Percentiles rank a stretch among this genome's conserved stretches.
These are phyloP conservation scores for Pelargonium australe DNA, from an alignment of 441 rosid genomes.

Conservation along the genomic window DNA sequence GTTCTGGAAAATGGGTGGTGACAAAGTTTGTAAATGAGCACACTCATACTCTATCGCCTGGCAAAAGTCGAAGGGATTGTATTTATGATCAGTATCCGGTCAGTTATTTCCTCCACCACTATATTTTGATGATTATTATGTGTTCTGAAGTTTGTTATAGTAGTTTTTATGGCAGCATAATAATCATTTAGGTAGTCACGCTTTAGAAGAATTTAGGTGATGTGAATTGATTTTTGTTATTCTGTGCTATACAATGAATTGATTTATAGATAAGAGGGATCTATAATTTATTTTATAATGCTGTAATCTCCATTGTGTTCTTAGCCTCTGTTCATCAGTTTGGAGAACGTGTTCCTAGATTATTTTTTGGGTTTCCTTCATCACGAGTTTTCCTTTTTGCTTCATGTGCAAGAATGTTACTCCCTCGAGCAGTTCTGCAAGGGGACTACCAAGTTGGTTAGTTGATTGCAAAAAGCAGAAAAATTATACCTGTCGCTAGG, in stretches of 20 bases:
- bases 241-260: too few relatives aligned
- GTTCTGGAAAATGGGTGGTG: conserved; percentile 85
- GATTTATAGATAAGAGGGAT: too few relatives aligned
- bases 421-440: not conserved
- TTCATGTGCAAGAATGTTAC: not conserved
- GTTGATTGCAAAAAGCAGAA: not conserved
- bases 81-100: conserved; percentile 97
- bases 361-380: too few relatives aligned
- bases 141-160: not conserved
- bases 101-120: conserved; percentile 31
- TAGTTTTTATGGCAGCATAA: conserved; percentile 1
- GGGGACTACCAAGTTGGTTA: not conserved
- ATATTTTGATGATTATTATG: not conserved
- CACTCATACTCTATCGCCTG: conserved; percentile 74
- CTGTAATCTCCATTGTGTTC: too few relatives aligned
- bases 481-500: not conserved
- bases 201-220: not conserved
- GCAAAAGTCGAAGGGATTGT: conserved; percentile 81
- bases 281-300: too few relatives aligned
- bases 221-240: not conserved
- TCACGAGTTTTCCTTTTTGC: too few relatives aligned
- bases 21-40: conserved; percentile 92
- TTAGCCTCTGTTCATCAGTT: too few relatives aligned
- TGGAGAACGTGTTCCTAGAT: too few relatives aligned
- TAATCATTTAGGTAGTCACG: not conserved